Base-by-base conservation (phyloP, 257 asterid genomes). In the Solanum acaule region DNA sequence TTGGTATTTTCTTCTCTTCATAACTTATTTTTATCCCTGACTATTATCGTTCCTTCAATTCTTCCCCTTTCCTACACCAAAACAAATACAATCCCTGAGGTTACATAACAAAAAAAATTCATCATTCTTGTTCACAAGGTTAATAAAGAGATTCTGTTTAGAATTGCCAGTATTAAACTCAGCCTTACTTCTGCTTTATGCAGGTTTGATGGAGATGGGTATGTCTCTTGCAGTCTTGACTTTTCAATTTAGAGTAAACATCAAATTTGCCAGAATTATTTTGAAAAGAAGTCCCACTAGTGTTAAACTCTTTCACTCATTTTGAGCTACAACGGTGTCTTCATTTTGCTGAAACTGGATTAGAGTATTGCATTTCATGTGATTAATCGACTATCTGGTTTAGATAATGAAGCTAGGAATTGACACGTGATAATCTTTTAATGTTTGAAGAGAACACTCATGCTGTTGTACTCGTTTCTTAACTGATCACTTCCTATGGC, bases 151-250 rank as follows among this genome's bases (percentile, higher is more conserved):
- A 52, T 25, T 37, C 27, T 49, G 38, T 82, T 72, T 56, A 34
- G n/a, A 14, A 27, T 40, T 71, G 31, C 42, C 37, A 46, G 42
- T 29, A 87, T 23, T 88, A 81, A 89, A 85, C 86, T 90, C 84
- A 90, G 79, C 46, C 86, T 70, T 38, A 22, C 86, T 87, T 86
- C 78, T 77, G 46, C 46, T 86, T 27, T 92, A 29, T 93, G 93
- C 98, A 96, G 99, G 99, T 97, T 97, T 87, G 99, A 97, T 83
- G 99, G 99, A 91, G 99, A 97, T 91, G 99, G 99, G 99, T 97
- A 89, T 42, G 98, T 93, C 37, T 81, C 90, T 89, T 73, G 70
- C 81, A 81, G 46, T 87, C 89, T 46, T 87, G 72, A 11, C 87
- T 89, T 31, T 46, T 86, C 83, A 73, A 20, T 33, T 49, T 31